Percentiles rank a stretch among this genome's conserved stretches.
phyloP scores from a whole-genome alignment of 1,284 basidiomycete species.

The Sparassis latifolia region DNA sequence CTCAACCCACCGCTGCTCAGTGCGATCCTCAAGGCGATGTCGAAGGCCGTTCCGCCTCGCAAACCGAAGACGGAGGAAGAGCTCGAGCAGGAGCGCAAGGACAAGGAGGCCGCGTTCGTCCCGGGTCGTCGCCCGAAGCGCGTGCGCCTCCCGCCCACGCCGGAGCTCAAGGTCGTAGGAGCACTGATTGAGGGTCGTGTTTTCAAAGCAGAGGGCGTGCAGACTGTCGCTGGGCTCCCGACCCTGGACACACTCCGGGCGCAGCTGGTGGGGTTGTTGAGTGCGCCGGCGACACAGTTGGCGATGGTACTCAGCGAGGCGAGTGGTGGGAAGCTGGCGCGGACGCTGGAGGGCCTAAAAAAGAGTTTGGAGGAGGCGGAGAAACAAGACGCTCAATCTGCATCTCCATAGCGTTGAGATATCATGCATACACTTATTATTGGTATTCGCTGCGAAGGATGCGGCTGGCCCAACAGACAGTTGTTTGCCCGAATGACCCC shows the following conservation, averaged over 20 bases:
- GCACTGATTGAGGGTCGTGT: slow-evolving; percentile 70
- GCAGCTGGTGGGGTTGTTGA: slow-evolving; percentile 72
- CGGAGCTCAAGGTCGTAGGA: slow-evolving; percentile 66
- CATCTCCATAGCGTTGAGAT: slow-evolving; percentile 5
- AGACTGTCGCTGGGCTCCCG: slow-evolving; percentile 61
- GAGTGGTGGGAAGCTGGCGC: slow-evolving; percentile 63
- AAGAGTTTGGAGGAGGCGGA: slow-evolving; percentile 60
- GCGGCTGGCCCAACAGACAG: no score
- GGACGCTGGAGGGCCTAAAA: slow-evolving; percentile 74
- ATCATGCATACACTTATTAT: no score
- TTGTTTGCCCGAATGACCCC: no score
- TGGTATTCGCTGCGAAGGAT: no score
- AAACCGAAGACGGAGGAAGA: slow-evolving; percentile 47
- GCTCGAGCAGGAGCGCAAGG: slow-evolving; percentile 37
- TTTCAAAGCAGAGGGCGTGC: slow-evolving; percentile 50
- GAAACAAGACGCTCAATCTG: not conserved
- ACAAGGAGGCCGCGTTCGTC: slow-evolving; percentile 44
- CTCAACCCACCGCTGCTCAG: slow-evolving; percentile 67
- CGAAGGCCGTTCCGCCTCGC: slow-evolving; percentile 56
- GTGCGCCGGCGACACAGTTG: slow-evolving; percentile 63
- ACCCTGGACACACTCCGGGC: slow-evolving; percentile 64
- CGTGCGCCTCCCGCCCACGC: slow-evolving; percentile 42
- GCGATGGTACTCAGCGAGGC: slow-evolving; percentile 66
- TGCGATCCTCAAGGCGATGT: slow-evolving; percentile 61
- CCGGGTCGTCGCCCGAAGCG: slow-evolving; percentile 64